Percentiles rank a stretch among this genome's conserved stretches.
These are phyloP conservation scores for Dictyostelium citrinum DNA, from an alignment of 78 protist genomes.

Conservation along the genomic window DNA sequence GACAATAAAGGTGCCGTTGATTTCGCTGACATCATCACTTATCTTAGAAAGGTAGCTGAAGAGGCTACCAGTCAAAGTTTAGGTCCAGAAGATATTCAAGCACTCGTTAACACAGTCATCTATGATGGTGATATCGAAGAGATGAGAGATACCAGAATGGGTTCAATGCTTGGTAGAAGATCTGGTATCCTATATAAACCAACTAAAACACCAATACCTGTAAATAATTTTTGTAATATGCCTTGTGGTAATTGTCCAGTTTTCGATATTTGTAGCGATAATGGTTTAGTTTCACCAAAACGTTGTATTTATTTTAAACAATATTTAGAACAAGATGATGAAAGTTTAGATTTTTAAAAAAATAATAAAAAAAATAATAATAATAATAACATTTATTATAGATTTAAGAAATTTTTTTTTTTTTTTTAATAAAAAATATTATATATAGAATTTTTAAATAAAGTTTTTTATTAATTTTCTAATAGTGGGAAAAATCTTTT, in stretches of 20 bases:
- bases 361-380: neutral
- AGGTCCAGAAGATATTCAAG: constrained; percentile 1
- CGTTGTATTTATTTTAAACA: constrained; percentile 62
- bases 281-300: constrained; percentile 70
- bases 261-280: constrained; percentile 49
- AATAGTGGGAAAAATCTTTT: neutral
- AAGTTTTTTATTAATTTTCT: neutral
- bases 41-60: constrained; percentile 38
- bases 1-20: constrained; percentile 57
- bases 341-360: constrained; percentile 2
- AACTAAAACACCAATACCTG: constrained; percentile 51
- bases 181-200: constrained; percentile 44
- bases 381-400: neutral
- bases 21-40: constrained; percentile 15
- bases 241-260: constrained; percentile 86
- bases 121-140: constrained; percentile 73
- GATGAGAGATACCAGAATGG: constrained; percentile 44
- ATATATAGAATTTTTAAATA: neutral
- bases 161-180: neutral
- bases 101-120: neutral
- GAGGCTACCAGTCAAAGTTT: constrained; percentile 9
- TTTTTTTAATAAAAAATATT: neutral
- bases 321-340: constrained; percentile 47
- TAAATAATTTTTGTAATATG: constrained; percentile 59
- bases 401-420: neutral